Conservation (phyloP, 1,139 yeast genomes). For the Sugiyamaella novakii region DNA sequence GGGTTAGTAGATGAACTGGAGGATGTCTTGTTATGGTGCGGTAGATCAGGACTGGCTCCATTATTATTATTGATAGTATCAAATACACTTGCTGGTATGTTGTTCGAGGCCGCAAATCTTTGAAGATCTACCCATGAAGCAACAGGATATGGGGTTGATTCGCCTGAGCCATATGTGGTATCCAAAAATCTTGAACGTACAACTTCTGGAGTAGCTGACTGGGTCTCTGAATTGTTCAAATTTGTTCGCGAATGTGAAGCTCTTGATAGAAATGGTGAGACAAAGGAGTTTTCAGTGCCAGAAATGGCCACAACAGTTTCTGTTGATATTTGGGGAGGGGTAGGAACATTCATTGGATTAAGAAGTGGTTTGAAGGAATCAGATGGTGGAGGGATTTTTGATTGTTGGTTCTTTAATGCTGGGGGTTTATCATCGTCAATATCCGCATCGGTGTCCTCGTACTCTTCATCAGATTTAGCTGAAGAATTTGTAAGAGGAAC, state of each 20-base stretch:
- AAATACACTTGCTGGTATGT: background rate
- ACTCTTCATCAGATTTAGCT: slow-evolving; percentile 37
- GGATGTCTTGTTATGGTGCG: too few relatives aligned
- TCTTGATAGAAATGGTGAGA: background rate
- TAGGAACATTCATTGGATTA: slow-evolving; percentile 27
- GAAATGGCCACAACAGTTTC: slow-evolving; percentile 34
- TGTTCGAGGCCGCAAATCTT: slow-evolving; percentile 13
- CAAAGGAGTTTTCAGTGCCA: background rate
- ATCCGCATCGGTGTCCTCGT: slow-evolving; percentile 40
- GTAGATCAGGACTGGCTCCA: background rate
- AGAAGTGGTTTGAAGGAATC: slow-evolving; percentile 23
- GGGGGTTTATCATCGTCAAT: slow-evolving; percentile 27
- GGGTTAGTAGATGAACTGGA: too few relatives aligned
- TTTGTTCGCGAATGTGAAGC: background rate
- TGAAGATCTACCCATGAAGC: slow-evolving; percentile 30
- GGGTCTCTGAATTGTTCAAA: background rate
- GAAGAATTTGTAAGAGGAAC: slow-evolving; percentile 1
- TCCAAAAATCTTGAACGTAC: slow-evolving; percentile 9
- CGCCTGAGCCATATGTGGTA: slow-evolving; percentile 8
- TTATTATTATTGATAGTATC: background rate
- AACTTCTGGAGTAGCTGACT: slow-evolving; percentile 8
- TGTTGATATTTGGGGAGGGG: slow-evolving; percentile 34
- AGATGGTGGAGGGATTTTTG: slow-evolving; percentile 14
- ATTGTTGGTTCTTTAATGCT: slow-evolving; percentile 20
- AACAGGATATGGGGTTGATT: slow-evolving; percentile 20